phyloP scores from a whole-genome alignment of 2,329 filamentous ascomycete species.

The Colletotrichum melonis region DNA sequence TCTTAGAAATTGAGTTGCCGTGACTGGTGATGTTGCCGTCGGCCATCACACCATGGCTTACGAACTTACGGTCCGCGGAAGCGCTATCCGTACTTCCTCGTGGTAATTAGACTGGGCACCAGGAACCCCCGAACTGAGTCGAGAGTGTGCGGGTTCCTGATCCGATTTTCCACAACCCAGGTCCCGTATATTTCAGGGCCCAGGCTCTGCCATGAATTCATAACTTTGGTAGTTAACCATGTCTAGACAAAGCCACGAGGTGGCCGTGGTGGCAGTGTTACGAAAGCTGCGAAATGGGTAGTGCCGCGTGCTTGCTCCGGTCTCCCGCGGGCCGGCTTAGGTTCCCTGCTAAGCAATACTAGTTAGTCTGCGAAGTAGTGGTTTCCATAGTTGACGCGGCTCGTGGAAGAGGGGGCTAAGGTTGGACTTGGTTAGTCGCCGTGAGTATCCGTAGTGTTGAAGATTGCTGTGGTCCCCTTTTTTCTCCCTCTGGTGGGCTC shows the following conservation, averaged over 20 bases:
- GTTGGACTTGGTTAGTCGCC: background rate
- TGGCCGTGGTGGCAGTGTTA: constrained; percentile 1
- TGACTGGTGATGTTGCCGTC: background rate
- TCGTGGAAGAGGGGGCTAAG: background rate
- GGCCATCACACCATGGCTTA: background rate
- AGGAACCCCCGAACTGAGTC: background rate
- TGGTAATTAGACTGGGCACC: too few species aligned
- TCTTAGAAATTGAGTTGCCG: background rate
- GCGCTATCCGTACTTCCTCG: too few species aligned
- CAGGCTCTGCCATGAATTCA: background rate
- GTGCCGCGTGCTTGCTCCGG: background rate
- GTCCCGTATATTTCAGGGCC: too few species aligned
- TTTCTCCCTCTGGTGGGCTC: background rate
- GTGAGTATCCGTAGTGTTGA: background rate
- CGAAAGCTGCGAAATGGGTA: too few species aligned
- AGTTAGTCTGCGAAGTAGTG: background rate
- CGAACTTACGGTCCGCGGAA: too few species aligned
- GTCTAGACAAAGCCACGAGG: constrained; percentile 8
- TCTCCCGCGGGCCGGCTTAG: background rate
- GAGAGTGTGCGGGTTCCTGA: background rate
- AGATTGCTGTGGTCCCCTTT: background rate
- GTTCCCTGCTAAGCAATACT: background rate
- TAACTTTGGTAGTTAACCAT: too few species aligned
- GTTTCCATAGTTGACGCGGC: background rate
- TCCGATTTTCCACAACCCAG: background rate